A percentile compares a stretch with the other conserved stretches of the same genome.
Conservation (phyloP, 129 eudicot species). For the Flaveria ramosissima region DNA sequence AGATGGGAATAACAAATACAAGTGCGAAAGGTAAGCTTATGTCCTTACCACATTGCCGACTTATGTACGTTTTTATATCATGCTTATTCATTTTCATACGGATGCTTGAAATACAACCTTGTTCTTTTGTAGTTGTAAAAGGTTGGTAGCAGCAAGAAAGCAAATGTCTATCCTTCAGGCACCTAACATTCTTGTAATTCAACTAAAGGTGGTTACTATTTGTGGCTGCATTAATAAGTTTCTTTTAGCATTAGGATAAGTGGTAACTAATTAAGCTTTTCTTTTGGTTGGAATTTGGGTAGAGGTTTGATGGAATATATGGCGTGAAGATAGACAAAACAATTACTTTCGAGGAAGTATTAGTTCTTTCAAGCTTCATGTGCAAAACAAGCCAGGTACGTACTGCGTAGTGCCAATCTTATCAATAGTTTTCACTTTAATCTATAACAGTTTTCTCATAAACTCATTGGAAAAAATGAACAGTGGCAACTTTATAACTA, state of each 20-base stretch:
- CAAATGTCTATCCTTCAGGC: constrained; percentile 93
- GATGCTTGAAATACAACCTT: constrained; percentile 26
- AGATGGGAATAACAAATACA: constrained; percentile 95
- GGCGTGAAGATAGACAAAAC: constrained; percentile 87
- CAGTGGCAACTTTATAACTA: constrained; percentile 3
- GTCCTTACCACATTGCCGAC: not conserved
- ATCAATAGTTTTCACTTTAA: not conserved
- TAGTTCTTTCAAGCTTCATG: constrained; percentile 91
- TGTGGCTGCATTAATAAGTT: not conserved
- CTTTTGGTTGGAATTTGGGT: constrained; percentile 14
- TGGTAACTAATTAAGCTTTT: constrained; percentile 31
- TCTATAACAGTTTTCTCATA: not conserved
- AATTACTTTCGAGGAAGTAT: constrained; percentile 77
- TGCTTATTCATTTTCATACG: constrained; percentile 15
- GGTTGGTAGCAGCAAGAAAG: constrained; percentile 85
- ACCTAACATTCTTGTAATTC: constrained; percentile 94
- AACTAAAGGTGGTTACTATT: constrained; percentile 66
- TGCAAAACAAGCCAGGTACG: constrained; percentile 87
- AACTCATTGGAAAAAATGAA: constrained; percentile 7
- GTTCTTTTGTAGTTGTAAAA: constrained; percentile 77
- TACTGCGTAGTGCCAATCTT: constrained; percentile 26
- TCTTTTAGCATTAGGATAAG: constrained; percentile 8
- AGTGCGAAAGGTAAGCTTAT: constrained; percentile 78
- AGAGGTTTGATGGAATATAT: constrained; percentile 91
- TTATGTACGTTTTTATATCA: constrained; percentile 6